Percentiles rank a stretch among this genome's conserved stretches.
phyloP scores from a whole-genome alignment of 148 eudicot species.

The Silene uniflora region DNA sequence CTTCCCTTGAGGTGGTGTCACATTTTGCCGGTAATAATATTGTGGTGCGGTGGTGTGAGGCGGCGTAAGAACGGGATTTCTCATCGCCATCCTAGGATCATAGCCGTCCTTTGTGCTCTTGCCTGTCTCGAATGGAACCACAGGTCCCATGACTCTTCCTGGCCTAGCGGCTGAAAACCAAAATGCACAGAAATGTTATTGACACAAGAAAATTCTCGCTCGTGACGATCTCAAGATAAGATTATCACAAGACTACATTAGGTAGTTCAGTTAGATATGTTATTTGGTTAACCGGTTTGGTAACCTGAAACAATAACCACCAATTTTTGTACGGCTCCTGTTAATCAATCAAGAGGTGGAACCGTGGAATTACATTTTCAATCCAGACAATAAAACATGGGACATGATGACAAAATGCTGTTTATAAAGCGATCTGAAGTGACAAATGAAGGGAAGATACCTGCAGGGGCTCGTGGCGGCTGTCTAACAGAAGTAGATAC shows the following conservation, averaged over 20 bases:
- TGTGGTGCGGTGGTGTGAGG: conserved; percentile 50
- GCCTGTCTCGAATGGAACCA: conserved; percentile 44
- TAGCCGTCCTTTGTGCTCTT: conserved; percentile 36
- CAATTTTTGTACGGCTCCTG: too few species aligned
- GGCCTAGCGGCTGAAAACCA: conserved; percentile 45
- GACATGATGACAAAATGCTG: background rate
- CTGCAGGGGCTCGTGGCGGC: conserved; percentile 66
- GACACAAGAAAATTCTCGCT: too few species aligned
- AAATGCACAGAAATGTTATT: background rate
- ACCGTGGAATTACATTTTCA: too few species aligned
- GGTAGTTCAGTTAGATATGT: too few species aligned
- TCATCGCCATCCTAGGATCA: conserved; percentile 33
- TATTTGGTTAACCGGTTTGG: too few species aligned
- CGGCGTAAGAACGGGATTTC: conserved; percentile 37
- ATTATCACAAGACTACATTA: background rate
- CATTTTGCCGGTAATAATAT: conserved; percentile 31
- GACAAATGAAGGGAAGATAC: conserved; percentile 26
- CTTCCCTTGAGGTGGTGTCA: conserved; percentile 33
- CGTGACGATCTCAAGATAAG: too few species aligned
- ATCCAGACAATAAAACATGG: background rate
- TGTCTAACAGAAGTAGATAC: conserved; percentile 44
- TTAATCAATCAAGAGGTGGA: too few species aligned
- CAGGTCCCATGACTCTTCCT: conserved; percentile 71
- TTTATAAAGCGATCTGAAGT: background rate
- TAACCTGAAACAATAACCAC: too few species aligned